A percentile compares a stretch with the other conserved stretches of the same genome.
phyloP scores from a whole-genome alignment of 352 stramenopile genomes.

The Aphanomyces euteiches region DNA sequence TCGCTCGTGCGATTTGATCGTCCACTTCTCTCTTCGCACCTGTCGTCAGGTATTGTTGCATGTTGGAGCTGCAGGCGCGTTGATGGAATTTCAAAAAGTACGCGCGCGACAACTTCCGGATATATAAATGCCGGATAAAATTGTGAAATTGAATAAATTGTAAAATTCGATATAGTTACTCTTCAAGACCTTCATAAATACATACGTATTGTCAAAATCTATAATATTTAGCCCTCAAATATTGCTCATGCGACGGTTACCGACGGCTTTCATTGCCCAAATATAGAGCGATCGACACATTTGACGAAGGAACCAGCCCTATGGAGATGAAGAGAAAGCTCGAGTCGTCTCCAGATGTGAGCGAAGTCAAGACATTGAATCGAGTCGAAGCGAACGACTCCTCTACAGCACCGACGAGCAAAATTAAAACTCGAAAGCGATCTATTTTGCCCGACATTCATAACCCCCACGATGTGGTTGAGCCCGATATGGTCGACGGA shows the following conservation, averaged over 20 bases:
- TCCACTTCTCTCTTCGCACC: not conserved
- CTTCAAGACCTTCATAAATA: not conserved
- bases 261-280: conserved; percentile 10
- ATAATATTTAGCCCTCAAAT: not conserved
- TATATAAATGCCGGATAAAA: not conserved
- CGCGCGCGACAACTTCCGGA: not conserved
- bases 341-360: not conserved
- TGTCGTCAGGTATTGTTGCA: conserved; percentile 3
- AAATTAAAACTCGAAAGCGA: conserved; percentile 13
- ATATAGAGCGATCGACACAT: not conserved
- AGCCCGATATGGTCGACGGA: not conserved
- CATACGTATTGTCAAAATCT: not conserved
- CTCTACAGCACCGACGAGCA: not conserved
- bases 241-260: not conserved
- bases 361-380: not conserved
- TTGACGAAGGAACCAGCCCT: not conserved
- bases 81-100: not conserved
- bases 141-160: not conserved
- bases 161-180: too few relatives aligned
- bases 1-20: conserved; percentile 24
- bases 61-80: not conserved
- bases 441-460: not conserved
- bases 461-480: too few relatives aligned
- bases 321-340: conserved; percentile 30
- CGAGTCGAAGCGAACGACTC: not conserved